Evolutionary conservation across 257 asterid genomes (phyloP), one percentile per base, ranked within the genome.

Genomic region (Coffea eugenioides): DNA sequence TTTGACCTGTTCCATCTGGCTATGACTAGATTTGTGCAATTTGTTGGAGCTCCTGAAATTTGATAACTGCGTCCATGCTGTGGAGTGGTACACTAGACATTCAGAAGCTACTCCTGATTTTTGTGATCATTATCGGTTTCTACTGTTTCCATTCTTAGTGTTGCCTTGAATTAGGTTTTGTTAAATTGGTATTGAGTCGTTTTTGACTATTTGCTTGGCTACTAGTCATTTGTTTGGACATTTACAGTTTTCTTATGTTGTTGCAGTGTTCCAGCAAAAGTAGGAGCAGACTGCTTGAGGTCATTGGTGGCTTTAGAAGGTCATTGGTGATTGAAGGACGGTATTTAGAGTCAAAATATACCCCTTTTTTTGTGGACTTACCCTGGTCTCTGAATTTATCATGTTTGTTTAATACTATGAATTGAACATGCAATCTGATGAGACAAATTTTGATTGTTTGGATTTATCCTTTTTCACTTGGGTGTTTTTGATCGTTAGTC

Each of bases 201-300:
- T 31, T 31, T 31, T 31, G 31, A 31, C 31, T 31, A 31, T 31
- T 31, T 31, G 31, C 2, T 2, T 16, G 2, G 27, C 36, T 31
- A 2, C 23, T 20, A 21, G 57, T 43, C 3, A 5, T 41, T 16
- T 20, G 39, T 39, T 62, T 75, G 41, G 59, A 61, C 9, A n/a
- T 21, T 75, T 21, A 57, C 18, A 15, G 27, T 51, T 14, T 8
- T 5, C 25, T 79, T 10, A 18, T 15, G 9, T 48, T 25, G 3
- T 16, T 84, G 67, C 83, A 79, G 85, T 71, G 66, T 69, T 31
- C 46, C 20, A 75, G 64, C 7, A 75, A 31, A 31, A 13, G n/a
- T 21, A 4, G 69, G 80, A 48, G 79, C 74, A 77, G 82, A 81
- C 54, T 48, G 77, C 49, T 76, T 49, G 54, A 77, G 15, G 77